Percentiles rank a stretch among this genome's conserved stretches.
Evolutionary conservation across 164 flowering plant species (phyloP).

Genomic region (Magnolia sinica): DNA sequence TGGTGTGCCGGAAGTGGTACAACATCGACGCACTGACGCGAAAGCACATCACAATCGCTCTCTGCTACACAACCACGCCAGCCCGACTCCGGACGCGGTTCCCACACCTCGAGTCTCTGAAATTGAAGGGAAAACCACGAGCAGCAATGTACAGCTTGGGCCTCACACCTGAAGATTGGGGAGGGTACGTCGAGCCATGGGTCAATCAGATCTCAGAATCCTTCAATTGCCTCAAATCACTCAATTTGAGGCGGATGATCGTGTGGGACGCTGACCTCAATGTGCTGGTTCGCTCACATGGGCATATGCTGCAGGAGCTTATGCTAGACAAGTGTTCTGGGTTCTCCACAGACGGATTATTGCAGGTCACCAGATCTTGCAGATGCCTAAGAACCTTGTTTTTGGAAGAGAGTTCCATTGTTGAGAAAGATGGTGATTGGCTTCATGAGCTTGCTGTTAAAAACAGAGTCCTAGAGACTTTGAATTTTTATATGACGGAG

Average conservation of each 20-base stretch:
- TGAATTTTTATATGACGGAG: too few species aligned
- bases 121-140: constrained; percentile 89
- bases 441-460: too few species aligned
- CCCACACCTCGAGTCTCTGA: constrained; percentile 59
- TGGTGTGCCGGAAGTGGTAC: constrained; percentile 76
- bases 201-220: constrained; percentile 44
- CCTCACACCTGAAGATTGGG: constrained; percentile 76
- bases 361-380: constrained; percentile 60
- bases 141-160: constrained; percentile 61
- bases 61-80: constrained; percentile 77
- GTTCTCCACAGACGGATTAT: constrained; percentile 80
- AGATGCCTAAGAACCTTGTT: constrained; percentile 33
- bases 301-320: constrained; percentile 45
- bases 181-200: constrained; percentile 93
- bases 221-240: constrained; percentile 51
- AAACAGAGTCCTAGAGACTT: too few species aligned
- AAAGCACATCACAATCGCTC: constrained; percentile 77
- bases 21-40: constrained; percentile 65
- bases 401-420: too few species aligned
- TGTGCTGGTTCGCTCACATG: constrained; percentile 46
- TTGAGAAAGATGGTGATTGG: too few species aligned
- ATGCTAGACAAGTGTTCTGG: constrained; percentile 89
- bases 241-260: constrained; percentile 92
- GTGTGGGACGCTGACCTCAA: constrained; percentile 71
- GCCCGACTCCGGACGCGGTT: constrained; percentile 54